Evolutionary conservation across 2,329 filamentous ascomycete genomes (phyloP), one percentile per base, ranked within the genome.

Genomic region (Akanthomyces lecanii): DNA sequence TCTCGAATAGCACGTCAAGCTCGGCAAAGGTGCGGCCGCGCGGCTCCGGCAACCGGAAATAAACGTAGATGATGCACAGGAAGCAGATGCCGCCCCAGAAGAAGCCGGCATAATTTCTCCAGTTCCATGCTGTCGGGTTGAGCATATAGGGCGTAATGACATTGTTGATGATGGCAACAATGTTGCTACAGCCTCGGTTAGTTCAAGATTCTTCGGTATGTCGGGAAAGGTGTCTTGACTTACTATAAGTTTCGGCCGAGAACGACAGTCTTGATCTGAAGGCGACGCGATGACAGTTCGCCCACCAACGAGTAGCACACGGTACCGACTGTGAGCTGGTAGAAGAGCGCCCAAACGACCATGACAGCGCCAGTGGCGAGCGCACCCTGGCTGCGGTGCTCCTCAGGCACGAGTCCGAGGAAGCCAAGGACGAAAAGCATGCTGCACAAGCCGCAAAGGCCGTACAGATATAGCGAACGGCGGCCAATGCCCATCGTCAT

Each of bases 141-240:
- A 96, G 82, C 92, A 97, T 97, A 77, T 96, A 96, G 0, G 92
- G 92, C 0, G 91, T 96, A 47, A 97, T 76, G 4, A 96, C 89
- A 57, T 86, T 88, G 71, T 87, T 91, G 69, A 96, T 77, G 67
- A 97, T 96, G 66, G 85, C 89, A 50, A 93, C 89, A 57, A 96
- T 79, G 70, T 95, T 93, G 80, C 84, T 85, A 65, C 65, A 66
- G 45, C 7, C 11, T 18, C 21, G 16, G 48, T 52, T 51, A 61
- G 28, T 38, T 3, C 23, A 21, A 14, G 5, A 11, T 38, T 23
- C 3, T 25, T 30, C 18, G n/a, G 21, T 8, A 3, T n/a, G 16
- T n/a, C 38, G 12, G 11, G 2, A 33, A 16, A 40, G 14, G 33
- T n/a, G 3, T 21, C 52, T 57, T 33, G 40, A 77, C 81, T 75